These are phyloP conservation scores for Zhuliangozyma parablackwelliae DNA, from an alignment of 1,139 yeast species.

Conservation along the genomic window DNA sequence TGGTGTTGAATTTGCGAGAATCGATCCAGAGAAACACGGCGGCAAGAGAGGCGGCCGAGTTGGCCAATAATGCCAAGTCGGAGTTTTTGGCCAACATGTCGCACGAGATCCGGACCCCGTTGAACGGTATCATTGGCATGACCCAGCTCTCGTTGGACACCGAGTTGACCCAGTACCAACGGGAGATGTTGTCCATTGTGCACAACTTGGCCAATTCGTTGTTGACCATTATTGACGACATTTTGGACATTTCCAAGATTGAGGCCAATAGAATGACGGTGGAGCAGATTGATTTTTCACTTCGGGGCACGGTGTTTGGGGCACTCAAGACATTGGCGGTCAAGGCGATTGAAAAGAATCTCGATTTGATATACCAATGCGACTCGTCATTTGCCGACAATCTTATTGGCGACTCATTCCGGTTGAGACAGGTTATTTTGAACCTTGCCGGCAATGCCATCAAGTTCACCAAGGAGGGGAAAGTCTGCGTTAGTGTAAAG, in stretches of 20 bases:
- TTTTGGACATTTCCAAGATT: conserved; percentile 84
- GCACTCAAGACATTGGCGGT: conserved; percentile 85
- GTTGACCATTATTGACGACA: conserved; percentile 82
- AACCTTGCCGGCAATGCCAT: conserved; percentile 86
- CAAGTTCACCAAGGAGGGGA: conserved; percentile 78
- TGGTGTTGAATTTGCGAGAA: conserved; percentile 84
- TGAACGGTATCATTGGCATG: conserved; percentile 92
- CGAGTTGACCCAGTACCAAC: conserved; percentile 79
- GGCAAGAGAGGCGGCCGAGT: conserved; percentile 89
- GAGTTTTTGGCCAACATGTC: conserved; percentile 90
- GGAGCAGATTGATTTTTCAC: conserved; percentile 79
- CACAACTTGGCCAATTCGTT: conserved; percentile 81
- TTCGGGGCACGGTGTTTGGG: conserved; percentile 83
- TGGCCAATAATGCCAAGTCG: conserved; percentile 86
- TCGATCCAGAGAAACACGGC: conserved; percentile 88
- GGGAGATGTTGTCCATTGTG: conserved; percentile 85
- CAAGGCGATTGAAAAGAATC: conserved; percentile 79
- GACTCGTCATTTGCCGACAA: conserved; percentile 85
- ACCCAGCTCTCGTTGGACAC: conserved; percentile 85
- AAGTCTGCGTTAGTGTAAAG: conserved; percentile 61
- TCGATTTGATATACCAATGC: conserved; percentile 75
- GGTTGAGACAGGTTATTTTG: conserved; percentile 78
- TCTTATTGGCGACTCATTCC: conserved; percentile 80
- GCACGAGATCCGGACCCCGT: conserved; percentile 87
- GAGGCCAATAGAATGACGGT: conserved; percentile 92